Evolutionary conservation across 257 asterid genomes (phyloP), one percentile per base, ranked within the genome.

Genomic region (Plantago major): DNA sequence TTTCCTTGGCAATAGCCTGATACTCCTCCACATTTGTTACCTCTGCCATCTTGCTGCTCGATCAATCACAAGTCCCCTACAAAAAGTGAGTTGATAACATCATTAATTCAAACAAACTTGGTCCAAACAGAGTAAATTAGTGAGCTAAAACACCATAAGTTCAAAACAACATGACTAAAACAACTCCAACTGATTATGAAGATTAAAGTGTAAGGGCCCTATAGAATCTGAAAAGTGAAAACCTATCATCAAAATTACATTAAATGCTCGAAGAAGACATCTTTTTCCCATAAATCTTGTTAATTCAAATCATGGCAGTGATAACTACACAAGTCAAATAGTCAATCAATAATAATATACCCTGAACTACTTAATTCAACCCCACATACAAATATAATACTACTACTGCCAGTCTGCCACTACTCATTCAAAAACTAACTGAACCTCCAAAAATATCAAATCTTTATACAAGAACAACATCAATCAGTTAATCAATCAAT

Each of bases 1-100:
- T 91, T 40, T 79, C 76, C 85, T 88, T 91, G 73, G 98, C 98
- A 60, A 88, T 74, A 13, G 91, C 95, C 79, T 90, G 85, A 67
- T 88, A 88, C 76, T 90, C 98, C 42, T 42, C 73, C 26, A 90
- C 98, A 67, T 90, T 90, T 62, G 98, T 88, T 13, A 90, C 30
- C 78, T 81, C 88, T 47, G 52, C 94, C 98, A 90, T 90, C 76
- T 72, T 57, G 58, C 10, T n/a, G 11, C 18, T 43, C n/a, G 62
- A 37, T 60, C 43, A 9, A 58, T 63, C 55, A 47, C 60, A 60
- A 58, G 44, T 63, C 76, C 72, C 79, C 66, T 50, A 51, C 58
- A 4, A 13, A 22, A 63, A 63, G 55, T 75, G 17, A 38, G 37
- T 11, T 10, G 3, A 33, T 33, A 33, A 33, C 40, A 33, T 4